Base-by-base conservation (phyloP, 805 yeast genomes). In the Teunomyces tritomae region DNA sequence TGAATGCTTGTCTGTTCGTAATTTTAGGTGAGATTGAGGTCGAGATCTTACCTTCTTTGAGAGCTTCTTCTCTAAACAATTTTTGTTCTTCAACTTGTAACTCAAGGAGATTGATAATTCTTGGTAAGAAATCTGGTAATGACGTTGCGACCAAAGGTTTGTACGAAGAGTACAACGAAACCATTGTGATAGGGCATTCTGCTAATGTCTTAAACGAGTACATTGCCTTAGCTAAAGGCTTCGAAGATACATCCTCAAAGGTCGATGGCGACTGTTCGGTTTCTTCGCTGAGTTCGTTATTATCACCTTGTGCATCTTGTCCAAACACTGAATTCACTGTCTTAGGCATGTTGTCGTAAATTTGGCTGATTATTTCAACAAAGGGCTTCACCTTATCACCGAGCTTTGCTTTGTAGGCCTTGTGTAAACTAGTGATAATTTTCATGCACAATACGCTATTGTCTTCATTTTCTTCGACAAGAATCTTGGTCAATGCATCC, bases 111-210 rank as follows among this genome's bases (percentile, higher is more conserved):
- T 79, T 81, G 46, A 95, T 82, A 20, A 92, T 87, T 47, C 84
- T 82, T 0, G 98, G 97, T 43, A 91, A 78, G 53, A 92, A 88
- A 14, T 69, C 72, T 1, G 91, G 88, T 28, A 94, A 73, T 3
- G 92, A 82, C 0, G 86, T 70, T 41, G 80, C 79, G 1, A 87
- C 87, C 45, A 89, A 68, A 30, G 81, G 82, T 61, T 90, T 89
- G 69, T 91, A 90, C 0, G 96, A 83, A 1, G 96, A 87, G 58
- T 89, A 89, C 45, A 95, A 73, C 6, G 96, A 83, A 3, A 94
- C 99, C 84, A 94, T 87, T 3, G 96, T 90, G 34, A 94, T 92
- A 8, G 99, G 99, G 62, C 98, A 91, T 64, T 94, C 99, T 0
- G 96, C 88, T 50, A 94, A 77, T 10, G 92, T 89, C 62, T 90